Evolutionary conservation across 805 yeast genomes (phyloP), one percentile per base, ranked within the genome.

Genomic region (Saccharomycopsis babjevae): DNA sequence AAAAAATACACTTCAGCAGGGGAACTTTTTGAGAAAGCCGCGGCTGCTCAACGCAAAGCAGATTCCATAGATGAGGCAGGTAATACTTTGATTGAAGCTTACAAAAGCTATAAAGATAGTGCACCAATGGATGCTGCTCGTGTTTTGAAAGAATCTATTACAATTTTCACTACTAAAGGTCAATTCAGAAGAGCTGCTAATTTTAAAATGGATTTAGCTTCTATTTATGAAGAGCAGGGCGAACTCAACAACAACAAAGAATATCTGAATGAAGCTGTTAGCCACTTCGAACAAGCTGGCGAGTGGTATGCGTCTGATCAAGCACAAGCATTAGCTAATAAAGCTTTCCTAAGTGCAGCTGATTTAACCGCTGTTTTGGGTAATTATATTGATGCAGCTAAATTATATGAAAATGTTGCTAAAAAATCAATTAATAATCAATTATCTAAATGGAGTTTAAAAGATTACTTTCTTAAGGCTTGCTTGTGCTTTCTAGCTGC

Each of bases 231-330:
- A 73, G 80, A 81, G 55, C 52, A 46, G 22, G 52, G 52, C 16
- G 52, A 46, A 46, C 32, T 46, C 52, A 46, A 46, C 28, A 46
- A 22, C n/a, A 88, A 86, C 57, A 75, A 89, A 22, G 80, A 80
- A 57, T 93, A 92, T 68, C 72, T 76, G 38, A 75, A 78, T 28
- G 81, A 81, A 66, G 97, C 99, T 5, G 79, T 86, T 59, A 78
- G 78, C 59, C 83, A 91, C 34, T 93, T 87, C 70, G 96, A 91
- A 70, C 88, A 86, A 68, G 97, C 99, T 11, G 97, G 97, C 50
- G 98, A 94, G 69, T 94, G 97, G 92, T 92, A 87, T 70, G 81
- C 83, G 60, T 89, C 93, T 64, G 99, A 94, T 73, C 92, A 90
- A 62, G 97, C 98, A 0, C 87, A 86, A 65, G 96, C 97, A 8